Evolutionary conservation across 2,329 filamentous ascomycete genomes (phyloP).

Genomic region (Ramularia endophylla): DNA sequence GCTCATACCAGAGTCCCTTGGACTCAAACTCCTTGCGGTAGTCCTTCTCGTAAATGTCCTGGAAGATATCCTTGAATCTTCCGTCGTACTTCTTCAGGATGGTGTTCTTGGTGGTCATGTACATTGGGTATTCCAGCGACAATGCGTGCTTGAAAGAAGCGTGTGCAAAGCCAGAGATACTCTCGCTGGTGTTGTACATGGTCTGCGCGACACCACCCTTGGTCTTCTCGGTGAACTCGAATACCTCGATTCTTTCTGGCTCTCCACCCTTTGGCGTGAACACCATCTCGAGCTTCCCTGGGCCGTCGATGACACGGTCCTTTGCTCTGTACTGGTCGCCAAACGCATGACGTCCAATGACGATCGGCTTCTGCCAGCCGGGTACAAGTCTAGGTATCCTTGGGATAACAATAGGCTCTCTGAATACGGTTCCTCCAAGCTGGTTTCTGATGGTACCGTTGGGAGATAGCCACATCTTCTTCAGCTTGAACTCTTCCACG

Average conservation of each 20-base stretch:
- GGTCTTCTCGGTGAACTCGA: constrained; percentile 69
- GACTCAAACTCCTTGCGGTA: constrained; percentile 88
- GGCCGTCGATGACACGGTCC: constrained; percentile 75
- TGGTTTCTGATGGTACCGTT: constrained; percentile 78
- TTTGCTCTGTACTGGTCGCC: constrained; percentile 98
- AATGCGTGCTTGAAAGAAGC: constrained; percentile 94
- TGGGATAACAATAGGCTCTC: constrained; percentile 95
- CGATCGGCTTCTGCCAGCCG: constrained; percentile 98
- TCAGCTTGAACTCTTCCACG: constrained; percentile 96
- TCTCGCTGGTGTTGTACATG: constrained; percentile 98
- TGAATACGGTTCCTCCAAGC: constrained; percentile 92
- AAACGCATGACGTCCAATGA: constrained; percentile 97
- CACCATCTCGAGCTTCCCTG: constrained; percentile 89
- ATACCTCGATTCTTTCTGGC: constrained; percentile 84
- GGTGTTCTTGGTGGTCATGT: constrained; percentile 99
- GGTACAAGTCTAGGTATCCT: constrained; percentile 88
- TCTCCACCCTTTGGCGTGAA: constrained; percentile 78
- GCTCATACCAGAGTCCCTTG: constrained; percentile 97
- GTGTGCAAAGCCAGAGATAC: constrained; percentile 90
- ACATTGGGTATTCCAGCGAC: constrained; percentile 81
- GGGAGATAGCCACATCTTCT: constrained; percentile 99
- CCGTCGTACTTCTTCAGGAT: constrained; percentile 99
- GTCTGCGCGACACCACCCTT: constrained; percentile 80
- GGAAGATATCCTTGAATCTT: constrained; percentile 99
- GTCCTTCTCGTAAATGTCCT: constrained; percentile 83